Percentiles rank a stretch among this genome's conserved stretches.
phyloP scores from a whole-genome alignment of 352 stramenopile species.

The Pythium folliculosum region DNA sequence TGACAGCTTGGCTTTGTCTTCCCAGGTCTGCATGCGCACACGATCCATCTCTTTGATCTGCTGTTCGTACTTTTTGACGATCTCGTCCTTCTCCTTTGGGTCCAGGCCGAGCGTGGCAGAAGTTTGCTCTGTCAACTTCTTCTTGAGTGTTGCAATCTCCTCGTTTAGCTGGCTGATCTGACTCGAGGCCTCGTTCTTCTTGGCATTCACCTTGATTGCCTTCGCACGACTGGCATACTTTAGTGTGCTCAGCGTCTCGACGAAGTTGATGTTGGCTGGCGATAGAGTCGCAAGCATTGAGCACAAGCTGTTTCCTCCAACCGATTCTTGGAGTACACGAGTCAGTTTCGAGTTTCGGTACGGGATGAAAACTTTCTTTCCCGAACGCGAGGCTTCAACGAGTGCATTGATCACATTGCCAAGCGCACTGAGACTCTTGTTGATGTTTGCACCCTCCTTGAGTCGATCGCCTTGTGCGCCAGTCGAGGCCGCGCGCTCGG shows the following conservation, averaged over 20 bases:
- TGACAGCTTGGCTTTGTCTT: constrained; percentile 84
- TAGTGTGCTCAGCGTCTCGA: constrained; percentile 95
- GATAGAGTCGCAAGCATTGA: constrained; percentile 95
- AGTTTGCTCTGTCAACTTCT: constrained; percentile 84
- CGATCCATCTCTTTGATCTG: constrained; percentile 91
- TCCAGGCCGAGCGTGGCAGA: constrained; percentile 62
- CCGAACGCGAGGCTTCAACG: constrained; percentile 72
- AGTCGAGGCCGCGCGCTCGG: constrained; percentile 90
- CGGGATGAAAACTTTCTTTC: constrained; percentile 91
- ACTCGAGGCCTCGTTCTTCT: constrained; percentile 92
- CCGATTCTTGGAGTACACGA: constrained; percentile 89
- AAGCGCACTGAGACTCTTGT: constrained; percentile 92
- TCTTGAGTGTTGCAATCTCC: constrained; percentile 87
- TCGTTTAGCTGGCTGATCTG: constrained; percentile 91
- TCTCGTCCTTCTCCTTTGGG: constrained; percentile 87
- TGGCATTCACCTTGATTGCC: constrained; percentile 93
- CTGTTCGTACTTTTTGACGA: constrained; percentile 84
- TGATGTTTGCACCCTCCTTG: constrained; percentile 95
- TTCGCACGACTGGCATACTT: constrained; percentile 95
- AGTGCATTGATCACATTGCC: constrained; percentile 95
- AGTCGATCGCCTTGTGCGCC: constrained; percentile 88
- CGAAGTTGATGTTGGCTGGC: constrained; percentile 93
- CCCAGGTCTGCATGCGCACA: constrained; percentile 84
- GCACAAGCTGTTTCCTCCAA: constrained; percentile 93
- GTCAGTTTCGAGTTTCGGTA: constrained; percentile 96